Evolutionary conservation across 2,329 filamentous ascomycete genomes (phyloP).

Genomic region (Stemphylium beticola): DNA sequence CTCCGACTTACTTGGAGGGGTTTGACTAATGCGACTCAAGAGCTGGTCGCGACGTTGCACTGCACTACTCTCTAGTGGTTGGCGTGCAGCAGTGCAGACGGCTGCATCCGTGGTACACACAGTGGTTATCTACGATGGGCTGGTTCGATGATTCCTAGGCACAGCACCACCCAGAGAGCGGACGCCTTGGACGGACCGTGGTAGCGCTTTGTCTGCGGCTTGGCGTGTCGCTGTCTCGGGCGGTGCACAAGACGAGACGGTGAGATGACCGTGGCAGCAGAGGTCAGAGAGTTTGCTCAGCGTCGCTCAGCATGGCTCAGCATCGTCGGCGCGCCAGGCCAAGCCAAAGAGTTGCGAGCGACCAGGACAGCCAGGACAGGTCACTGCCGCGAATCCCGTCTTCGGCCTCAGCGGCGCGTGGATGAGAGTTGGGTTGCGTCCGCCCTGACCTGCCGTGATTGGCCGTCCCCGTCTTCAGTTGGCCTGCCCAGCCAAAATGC

Average conservation of each 20-base stretch:
- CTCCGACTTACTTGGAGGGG: conserved; percentile 6
- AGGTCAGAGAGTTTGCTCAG: conserved; percentile 5
- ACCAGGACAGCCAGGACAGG: background rate
- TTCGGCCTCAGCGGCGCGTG: conserved; percentile 28
- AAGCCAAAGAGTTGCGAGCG: background rate
- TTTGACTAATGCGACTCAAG: background rate
- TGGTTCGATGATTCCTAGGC: conserved; percentile 11
- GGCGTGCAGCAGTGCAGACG: conserved; percentile 9
- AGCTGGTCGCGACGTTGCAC: conserved; percentile 10
- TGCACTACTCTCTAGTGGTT: conserved; percentile 1
- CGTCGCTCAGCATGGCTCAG: conserved; percentile 16
- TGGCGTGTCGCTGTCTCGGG: background rate
- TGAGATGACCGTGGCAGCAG: background rate
- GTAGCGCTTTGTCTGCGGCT: conserved; percentile 15
- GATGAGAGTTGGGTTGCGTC: conserved; percentile 9
- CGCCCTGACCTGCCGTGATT: conserved; percentile 25
- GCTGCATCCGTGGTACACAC: conserved; percentile 11
- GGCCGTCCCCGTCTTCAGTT: conserved; percentile 21
- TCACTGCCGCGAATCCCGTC: conserved; percentile 38
- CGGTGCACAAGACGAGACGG: background rate
- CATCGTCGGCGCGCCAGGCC: conserved; percentile 9
- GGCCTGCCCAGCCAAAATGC: conserved; percentile 29
- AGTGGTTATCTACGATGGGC: background rate
- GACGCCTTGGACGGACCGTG: conserved; percentile 26
- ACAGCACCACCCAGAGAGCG: conserved; percentile 16